phyloP scores from a whole-genome alignment of 2,329 filamentous ascomycete genomes.

The Curvularia sp. region DNA sequence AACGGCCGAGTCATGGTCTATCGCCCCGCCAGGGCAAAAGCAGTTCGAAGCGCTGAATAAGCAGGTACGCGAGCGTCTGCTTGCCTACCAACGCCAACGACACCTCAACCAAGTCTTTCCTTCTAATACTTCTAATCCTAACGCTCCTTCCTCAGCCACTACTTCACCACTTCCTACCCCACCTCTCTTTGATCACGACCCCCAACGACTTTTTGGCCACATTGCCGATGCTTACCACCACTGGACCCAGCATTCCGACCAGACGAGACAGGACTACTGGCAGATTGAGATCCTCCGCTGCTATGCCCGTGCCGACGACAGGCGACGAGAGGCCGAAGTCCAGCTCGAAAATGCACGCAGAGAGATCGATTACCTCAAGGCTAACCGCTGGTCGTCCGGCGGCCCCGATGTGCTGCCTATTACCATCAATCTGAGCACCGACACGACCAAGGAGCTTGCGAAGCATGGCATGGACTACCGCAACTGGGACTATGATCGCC shows the following conservation, averaged over 20 bases:
- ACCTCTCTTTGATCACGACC: slow-evolving; percentile 62
- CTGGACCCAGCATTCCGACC: slow-evolving; percentile 72
- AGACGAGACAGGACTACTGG: slow-evolving; percentile 54
- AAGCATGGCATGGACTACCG: slow-evolving; percentile 48
- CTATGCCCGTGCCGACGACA: slow-evolving; percentile 52
- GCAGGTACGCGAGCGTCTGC: slow-evolving; percentile 71
- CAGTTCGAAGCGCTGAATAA: slow-evolving; percentile 75
- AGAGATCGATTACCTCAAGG: slow-evolving; percentile 53
- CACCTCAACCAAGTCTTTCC: slow-evolving; percentile 48
- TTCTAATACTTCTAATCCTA: slow-evolving; percentile 30
- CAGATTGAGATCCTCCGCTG: slow-evolving; percentile 56
- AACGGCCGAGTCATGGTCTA: slow-evolving; percentile 79
- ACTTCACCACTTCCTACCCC: slow-evolving; percentile 49
- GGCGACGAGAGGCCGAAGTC: slow-evolving; percentile 45
- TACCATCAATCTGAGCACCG: slow-evolving; percentile 46
- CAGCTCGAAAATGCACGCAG: slow-evolving; percentile 51
- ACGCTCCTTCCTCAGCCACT: slow-evolving; percentile 31
- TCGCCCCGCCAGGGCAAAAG: slow-evolving; percentile 74
- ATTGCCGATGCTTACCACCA: slow-evolving; percentile 77
- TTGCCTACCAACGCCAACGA: slow-evolving; percentile 44
- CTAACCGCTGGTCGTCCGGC: slow-evolving; percentile 37
- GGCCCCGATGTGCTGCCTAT: slow-evolving; percentile 41
- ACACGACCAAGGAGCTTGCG: slow-evolving; percentile 50
- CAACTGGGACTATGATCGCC: slow-evolving; percentile 52
- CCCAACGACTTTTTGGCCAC: slow-evolving; percentile 75